Base-by-base conservation (phyloP, 768 basidiomycete species). In the Mycena amicta region DNA sequence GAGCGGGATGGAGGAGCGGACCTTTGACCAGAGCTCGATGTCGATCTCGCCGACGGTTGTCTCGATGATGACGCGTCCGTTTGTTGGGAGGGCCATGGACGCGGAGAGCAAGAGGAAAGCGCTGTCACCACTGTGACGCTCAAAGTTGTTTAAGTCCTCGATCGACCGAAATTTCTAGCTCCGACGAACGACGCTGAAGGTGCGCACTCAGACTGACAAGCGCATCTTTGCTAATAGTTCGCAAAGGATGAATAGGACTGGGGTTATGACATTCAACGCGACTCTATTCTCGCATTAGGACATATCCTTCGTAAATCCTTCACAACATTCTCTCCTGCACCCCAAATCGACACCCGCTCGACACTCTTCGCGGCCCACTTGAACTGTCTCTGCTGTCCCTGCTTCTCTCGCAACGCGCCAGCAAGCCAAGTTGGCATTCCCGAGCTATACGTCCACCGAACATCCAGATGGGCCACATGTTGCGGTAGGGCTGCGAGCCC, bases 11-110 rank as follows among this genome's bases (percentile, higher is more conserved):
- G n/a, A n/a, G n/a, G n/a, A n/a, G 37, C 15, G 33, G 59, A 90
- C 92, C 80, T 93, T 96, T 16, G 93, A 86, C 94, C 93, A 98
- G 52, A 96, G 77, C 68, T 97, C 95, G 25, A 97, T 86, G 65
- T 96, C 88, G 23, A 90, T 81, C 75, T 95, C 88, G 57, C 94
- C 95, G 13, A 81, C 89, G 1, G 93, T 95, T 0, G 95, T 97
- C 51, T 93, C 87, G 51, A 98, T 75, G 37, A 96, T 86, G 39
- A 96, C 90, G 57, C 91, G 86, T 46, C 93, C 95, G 58, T 86
- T 81, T 2, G 93, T 95, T 22, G 93, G 92, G 29, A 94, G 80
- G 30, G 90, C 88, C 92, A 93, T 93, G 40, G 46, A 40, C 25
- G 45, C 20, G 37, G 41, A 30, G 37, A 41, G 22, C 13, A 23